Conservation (phyloP, 176 grass and related monocot species). For the Metroxylon sagu region DNA sequence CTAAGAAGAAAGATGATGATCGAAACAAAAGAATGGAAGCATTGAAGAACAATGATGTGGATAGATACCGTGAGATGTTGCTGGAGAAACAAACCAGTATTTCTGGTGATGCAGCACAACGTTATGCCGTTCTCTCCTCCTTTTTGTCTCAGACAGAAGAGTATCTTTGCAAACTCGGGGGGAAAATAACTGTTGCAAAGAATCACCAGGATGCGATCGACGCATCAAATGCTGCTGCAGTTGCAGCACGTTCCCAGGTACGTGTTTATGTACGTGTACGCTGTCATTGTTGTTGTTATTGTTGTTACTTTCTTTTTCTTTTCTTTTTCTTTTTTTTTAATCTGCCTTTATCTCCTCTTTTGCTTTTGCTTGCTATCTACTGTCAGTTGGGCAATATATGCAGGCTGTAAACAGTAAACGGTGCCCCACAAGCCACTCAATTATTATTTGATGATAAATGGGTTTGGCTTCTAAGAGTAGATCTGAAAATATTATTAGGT, state of each 20-base stretch:
- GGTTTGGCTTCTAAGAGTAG: too few species aligned
- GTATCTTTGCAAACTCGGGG: slow-evolving; percentile 88
- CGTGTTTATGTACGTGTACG: not conserved
- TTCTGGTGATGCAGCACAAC: slow-evolving; percentile 83
- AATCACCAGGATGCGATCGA: slow-evolving; percentile 85
- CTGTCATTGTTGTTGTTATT: not conserved
- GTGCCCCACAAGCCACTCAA: too few species aligned
- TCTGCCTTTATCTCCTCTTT: too few species aligned
- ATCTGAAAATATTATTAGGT: too few species aligned
- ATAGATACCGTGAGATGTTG: slow-evolving; percentile 94
- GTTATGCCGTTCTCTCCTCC: slow-evolving; percentile 94
- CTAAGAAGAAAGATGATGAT: slow-evolving; percentile 93
- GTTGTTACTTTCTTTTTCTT: too few species aligned
- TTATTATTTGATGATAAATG: too few species aligned
- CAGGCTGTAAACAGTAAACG: too few species aligned
- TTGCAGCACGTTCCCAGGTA: slow-evolving; percentile 86
- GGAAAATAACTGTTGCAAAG: slow-evolving; percentile 90
- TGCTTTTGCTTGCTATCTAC: too few species aligned
- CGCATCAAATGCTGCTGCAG: slow-evolving; percentile 65
- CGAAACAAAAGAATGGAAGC: slow-evolving; percentile 99
- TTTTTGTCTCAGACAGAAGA: slow-evolving; percentile 97
- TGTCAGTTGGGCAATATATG: too few species aligned
- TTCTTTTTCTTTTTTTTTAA: too few species aligned
- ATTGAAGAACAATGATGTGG: slow-evolving; percentile 95
- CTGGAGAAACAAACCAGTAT: slow-evolving; percentile 89